Conservation (phyloP, 2,329 filamentous ascomycete species). For the Alternaria tenuissima region DNA sequence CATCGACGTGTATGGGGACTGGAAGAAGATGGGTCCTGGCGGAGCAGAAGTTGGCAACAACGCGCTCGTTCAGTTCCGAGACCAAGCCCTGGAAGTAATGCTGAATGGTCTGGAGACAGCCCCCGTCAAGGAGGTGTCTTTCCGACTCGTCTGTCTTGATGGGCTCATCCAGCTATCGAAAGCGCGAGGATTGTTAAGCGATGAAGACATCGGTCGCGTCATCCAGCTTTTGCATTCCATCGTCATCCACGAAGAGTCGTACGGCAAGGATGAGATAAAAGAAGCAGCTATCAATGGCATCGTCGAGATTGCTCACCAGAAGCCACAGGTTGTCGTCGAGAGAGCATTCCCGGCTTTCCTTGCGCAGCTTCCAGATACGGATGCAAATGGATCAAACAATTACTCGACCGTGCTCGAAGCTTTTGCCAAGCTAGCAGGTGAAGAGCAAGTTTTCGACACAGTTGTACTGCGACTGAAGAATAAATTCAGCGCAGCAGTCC, state of each 20-base stretch:
- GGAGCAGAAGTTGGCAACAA: slow-evolving; percentile 44
- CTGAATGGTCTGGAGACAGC: slow-evolving; percentile 54
- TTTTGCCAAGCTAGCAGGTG: slow-evolving; percentile 69
- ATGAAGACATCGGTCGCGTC: slow-evolving; percentile 57
- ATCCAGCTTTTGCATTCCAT: slow-evolving; percentile 69
- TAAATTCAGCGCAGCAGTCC: slow-evolving; percentile 66
- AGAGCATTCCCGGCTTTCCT: slow-evolving; percentile 73
- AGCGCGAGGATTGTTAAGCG: slow-evolving; percentile 52
- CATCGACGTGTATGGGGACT: slow-evolving; percentile 64
- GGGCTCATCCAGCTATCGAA: slow-evolving; percentile 56
- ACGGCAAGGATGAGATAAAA: slow-evolving; percentile 65
- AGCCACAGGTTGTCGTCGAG: slow-evolving; percentile 68
- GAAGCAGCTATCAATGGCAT: slow-evolving; percentile 66
- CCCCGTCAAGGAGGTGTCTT: slow-evolving; percentile 59
- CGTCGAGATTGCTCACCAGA: slow-evolving; percentile 68
- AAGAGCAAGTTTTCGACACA: slow-evolving; percentile 70
- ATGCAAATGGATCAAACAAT: slow-evolving; percentile 54
- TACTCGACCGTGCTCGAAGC: slow-evolving; percentile 69
- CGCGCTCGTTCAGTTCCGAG: slow-evolving; percentile 51
- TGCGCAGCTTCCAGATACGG: slow-evolving; percentile 67
- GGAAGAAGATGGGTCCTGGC: slow-evolving; percentile 56
- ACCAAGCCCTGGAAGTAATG: slow-evolving; percentile 54
- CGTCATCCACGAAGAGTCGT: slow-evolving; percentile 65
- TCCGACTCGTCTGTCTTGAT: slow-evolving; percentile 56
- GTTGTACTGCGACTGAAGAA: slow-evolving; percentile 69